Evolutionary conservation across 139 green algal genomes (phyloP).

Genomic region (Astrephomene gubernaculifera): DNA sequence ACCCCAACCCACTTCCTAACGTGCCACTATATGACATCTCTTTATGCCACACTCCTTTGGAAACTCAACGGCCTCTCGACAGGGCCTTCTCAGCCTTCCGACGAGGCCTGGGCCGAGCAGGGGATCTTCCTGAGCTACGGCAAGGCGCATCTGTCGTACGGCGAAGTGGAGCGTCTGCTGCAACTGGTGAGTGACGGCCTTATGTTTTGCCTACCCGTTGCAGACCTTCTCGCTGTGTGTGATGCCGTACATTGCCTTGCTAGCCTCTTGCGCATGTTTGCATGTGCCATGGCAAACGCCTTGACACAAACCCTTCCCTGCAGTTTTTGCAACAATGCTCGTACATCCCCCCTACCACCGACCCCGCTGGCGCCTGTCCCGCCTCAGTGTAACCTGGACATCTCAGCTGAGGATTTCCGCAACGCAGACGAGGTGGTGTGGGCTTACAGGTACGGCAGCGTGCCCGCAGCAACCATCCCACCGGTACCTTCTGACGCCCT

Average conservation of each 20-base stretch:
- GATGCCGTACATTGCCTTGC: neutral
- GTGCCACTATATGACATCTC: too few species aligned
- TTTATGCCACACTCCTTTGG: too few species aligned
- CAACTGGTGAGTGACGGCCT: neutral
- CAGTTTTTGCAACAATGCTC: too few species aligned
- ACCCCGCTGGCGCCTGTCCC: neutral
- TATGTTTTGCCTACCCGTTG: neutral
- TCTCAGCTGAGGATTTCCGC: neutral
- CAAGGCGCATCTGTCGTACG: conserved; percentile 20
- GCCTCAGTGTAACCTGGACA: neutral
- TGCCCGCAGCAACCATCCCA: neutral
- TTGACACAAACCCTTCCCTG: too few species aligned
- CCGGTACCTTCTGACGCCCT: neutral
- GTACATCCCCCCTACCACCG: too few species aligned
- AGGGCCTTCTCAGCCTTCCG: neutral
- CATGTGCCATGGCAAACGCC: neutral
- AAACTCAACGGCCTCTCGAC: too few species aligned
- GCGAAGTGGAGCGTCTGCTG: neutral
- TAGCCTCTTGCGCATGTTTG: neutral
- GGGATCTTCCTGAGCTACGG: conserved; percentile 7
- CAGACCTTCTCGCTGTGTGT: neutral
- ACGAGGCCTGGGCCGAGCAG: conserved; percentile 14
- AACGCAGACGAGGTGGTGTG: conserved; percentile 4
- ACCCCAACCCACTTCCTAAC: too few species aligned
- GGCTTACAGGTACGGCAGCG: neutral